These are phyloP conservation scores for Leonotis leonurus DNA, from an alignment of 257 asterid species.

Conservation along the genomic window DNA sequence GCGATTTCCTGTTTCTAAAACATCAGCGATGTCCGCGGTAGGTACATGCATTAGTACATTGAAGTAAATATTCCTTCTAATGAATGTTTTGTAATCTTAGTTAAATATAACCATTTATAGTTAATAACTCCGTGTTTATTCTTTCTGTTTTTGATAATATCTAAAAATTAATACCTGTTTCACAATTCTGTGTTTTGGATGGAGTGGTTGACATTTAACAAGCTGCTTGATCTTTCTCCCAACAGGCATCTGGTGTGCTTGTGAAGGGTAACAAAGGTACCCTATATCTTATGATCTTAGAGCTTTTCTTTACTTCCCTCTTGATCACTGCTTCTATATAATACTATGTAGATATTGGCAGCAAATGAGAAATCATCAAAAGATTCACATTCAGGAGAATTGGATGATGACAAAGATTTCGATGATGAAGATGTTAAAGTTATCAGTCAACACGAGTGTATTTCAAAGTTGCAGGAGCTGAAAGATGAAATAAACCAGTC, in stretches of 20 bases:
- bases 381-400: conserved; percentile 49
- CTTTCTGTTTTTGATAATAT: background rate
- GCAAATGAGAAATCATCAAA: conserved; percentile 38
- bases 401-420: conserved; percentile 40
- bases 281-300: conserved; percentile 13
- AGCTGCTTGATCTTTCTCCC: conserved; percentile 16
- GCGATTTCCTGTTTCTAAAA: conserved; percentile 56
- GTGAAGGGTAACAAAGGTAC: conserved; percentile 62
- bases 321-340: conserved; percentile 24
- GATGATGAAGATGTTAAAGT: conserved; percentile 49
- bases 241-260: conserved; percentile 46
- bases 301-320: background rate
- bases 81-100: background rate
- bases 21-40: conserved; percentile 42
- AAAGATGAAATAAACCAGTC: conserved; percentile 60
- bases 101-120: background rate
- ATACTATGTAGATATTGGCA: conserved; percentile 26
- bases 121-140: background rate
- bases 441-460: conserved; percentile 62
- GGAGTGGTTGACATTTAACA: conserved; percentile 8
- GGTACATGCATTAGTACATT: conserved; percentile 12
- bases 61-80: background rate
- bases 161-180: background rate
- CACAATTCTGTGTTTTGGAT: background rate
- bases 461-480: conserved; percentile 56